Evolutionary conservation across 352 stramenopile species (phyloP), one percentile per base, ranked within the genome.

Genomic region (Phytophthora melonis): DNA sequence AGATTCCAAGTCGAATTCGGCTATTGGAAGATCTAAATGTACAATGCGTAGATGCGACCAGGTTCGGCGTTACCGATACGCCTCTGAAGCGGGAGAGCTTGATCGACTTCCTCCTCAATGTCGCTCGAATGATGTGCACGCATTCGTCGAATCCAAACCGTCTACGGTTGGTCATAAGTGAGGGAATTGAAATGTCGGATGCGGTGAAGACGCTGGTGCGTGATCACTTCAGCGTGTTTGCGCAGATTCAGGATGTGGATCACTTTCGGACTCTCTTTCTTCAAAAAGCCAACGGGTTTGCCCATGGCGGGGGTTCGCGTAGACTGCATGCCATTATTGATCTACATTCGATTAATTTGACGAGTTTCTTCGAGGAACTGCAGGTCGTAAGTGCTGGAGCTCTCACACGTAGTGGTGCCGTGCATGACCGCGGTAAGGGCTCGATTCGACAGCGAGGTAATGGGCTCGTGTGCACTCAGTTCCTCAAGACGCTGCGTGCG

Each of bases 1-100:
- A 89, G 47, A 72, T 91, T 49, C 75, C 83, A 19, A 87, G 77
- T 67, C 79, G 77, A 34, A 13, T 80, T n/a, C 77, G 72, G 23
- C 56, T 92, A n/a, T 66, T 93, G 2, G 83, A 92, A 47, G 85
- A 89, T 27, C 72, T 93, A 43, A 92, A 86, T 58, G 75, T 93
- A 4, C 73, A 70, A 49, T 82, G 70, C 25, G 74, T 89, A 1
- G 87, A 93, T 47, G 58, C 80, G 3, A 34, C 54, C 16, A 79
- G 80, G 68, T 89, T 81, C 19, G 87, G 79, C 23, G 57, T 92
- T 58, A 80, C 69, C 0, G 82, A 92, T 47, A 67, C 76, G 6
- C 79, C 84, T 0, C 43, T 92, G 14, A 79, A 71, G 6, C 83
- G 87, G 5, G 84, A 92, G 3, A 64, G 58, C 9, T 59, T 92